Evolutionary conservation across 2,329 filamentous ascomycete genomes (phyloP).

Genomic region (Metarhizium brunneum): DNA sequence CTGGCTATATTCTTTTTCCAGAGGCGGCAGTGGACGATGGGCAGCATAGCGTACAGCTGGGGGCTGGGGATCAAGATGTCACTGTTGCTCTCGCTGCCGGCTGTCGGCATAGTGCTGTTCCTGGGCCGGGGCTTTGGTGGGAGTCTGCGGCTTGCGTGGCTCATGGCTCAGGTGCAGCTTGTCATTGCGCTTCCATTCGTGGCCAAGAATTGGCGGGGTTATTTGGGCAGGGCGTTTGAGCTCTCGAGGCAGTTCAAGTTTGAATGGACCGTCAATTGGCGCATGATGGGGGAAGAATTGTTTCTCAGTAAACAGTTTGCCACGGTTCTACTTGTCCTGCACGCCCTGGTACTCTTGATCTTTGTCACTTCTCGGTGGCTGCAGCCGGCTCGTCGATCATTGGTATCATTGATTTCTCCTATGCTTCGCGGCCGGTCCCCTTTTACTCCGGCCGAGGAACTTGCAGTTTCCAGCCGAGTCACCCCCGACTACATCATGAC

Average conservation of each 20-base stretch:
- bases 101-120: conserved; percentile 66
- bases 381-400: conserved; percentile 51
- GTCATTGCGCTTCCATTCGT: conserved; percentile 60
- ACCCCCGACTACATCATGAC: conserved; percentile 68
- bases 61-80: conserved; percentile 96
- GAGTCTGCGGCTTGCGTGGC: conserved; percentile 56
- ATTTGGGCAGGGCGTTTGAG: conserved; percentile 79
- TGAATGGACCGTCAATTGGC: conserved; percentile 99
- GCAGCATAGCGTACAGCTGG: conserved; percentile 62
- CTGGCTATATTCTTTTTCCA: conserved; percentile 72
- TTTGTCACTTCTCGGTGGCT: conserved; percentile 67
- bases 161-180: conserved; percentile 74
- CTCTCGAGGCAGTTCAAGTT: conserved; percentile 85
- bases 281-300: conserved; percentile 74
- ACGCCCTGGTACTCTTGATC: conserved; percentile 53
- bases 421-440: conserved; percentile 34
- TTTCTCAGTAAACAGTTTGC: conserved; percentile 69
- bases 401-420: conserved; percentile 42
- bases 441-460: conserved; percentile 43
- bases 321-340: conserved; percentile 52
- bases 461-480: conserved; percentile 45
- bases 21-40: conserved; percentile 62
- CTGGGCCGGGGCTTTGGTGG: conserved; percentile 59
- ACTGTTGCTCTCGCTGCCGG: conserved; percentile 71
- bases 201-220: conserved; percentile 54